phyloP scores from a whole-genome alignment of 257 asterid genomes.

The Petunia axillaris region DNA sequence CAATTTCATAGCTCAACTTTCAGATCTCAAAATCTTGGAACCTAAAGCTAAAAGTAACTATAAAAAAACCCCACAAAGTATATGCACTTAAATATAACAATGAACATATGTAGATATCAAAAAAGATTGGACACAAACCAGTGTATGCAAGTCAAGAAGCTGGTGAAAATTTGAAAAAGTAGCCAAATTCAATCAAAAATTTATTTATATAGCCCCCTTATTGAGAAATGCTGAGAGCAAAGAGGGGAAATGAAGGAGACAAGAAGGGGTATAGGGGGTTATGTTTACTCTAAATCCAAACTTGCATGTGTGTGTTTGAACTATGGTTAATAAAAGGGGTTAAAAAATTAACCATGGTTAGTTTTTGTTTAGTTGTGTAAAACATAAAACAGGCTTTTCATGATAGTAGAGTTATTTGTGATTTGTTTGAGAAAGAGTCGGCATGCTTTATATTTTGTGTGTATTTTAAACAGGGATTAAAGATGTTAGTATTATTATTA shows the following conservation, averaged over 20 bases:
- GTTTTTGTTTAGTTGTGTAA: no score
- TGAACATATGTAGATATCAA: not conserved
- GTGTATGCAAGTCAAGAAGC: conserved; percentile 19
- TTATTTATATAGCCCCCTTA: not conserved
- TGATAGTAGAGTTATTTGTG: not conserved
- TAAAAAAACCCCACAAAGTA: not conserved
- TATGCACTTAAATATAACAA: not conserved
- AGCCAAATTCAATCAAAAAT: conserved; percentile 23
- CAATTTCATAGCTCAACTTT: conserved; percentile 30
- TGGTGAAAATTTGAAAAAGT: conserved; percentile 36
- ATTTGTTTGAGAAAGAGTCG: conserved; percentile 2
- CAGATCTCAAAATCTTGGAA: conserved; percentile 63
- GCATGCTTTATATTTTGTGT: not conserved
- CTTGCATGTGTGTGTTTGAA: no score
- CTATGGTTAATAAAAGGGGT: no score
- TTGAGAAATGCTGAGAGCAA: not conserved
- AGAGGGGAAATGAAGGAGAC: no score
- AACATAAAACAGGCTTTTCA: not conserved
- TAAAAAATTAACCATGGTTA: no score
- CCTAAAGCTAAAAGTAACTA: not conserved
- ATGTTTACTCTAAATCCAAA: no score
- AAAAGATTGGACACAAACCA: conserved; percentile 45
- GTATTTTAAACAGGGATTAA: not conserved
- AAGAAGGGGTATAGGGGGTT: no score
- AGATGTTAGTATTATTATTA: not conserved